Evolutionary conservation across 495 filamentous ascomycete species (phyloP).

Genomic region (Penicillium psychrofluorescens): DNA sequence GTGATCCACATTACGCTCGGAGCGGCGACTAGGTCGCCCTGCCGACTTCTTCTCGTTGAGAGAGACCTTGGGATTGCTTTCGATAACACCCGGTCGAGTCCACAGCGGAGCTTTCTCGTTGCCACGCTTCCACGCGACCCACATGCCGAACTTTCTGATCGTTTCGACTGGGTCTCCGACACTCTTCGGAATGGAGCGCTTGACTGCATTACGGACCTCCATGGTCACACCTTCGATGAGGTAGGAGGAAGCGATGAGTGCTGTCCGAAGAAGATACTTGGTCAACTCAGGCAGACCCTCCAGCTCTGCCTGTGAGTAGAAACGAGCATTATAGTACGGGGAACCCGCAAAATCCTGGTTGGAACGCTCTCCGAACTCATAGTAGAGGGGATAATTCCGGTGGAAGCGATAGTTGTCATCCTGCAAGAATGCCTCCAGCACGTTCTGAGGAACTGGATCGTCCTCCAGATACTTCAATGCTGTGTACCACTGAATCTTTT

Average conservation of each 20-base stretch:
- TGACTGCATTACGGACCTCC: constrained; percentile 52
- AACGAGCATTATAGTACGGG: constrained; percentile 50
- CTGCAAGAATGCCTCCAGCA: constrained; percentile 49
- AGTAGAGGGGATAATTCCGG: constrained; percentile 47
- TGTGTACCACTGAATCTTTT: constrained; percentile 68
- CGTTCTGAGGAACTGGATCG: constrained; percentile 55
- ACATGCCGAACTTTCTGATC: constrained; percentile 58
- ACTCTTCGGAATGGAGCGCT: constrained; percentile 57
- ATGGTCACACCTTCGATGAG: constrained; percentile 52
- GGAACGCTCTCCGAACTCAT: constrained; percentile 49
- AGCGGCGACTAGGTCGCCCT: constrained; percentile 38
- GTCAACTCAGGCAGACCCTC: constrained; percentile 58
- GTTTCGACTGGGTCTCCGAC: constrained; percentile 54
- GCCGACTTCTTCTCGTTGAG: constrained; percentile 35
- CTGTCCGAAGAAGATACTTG: constrained; percentile 60
- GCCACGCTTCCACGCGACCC: constrained; percentile 69
- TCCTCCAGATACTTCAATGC: constrained; percentile 59
- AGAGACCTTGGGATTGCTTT: constrained; percentile 37
- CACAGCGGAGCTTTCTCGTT: constrained; percentile 61
- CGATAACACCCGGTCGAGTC: constrained; percentile 47
- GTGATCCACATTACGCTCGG: constrained; percentile 35
- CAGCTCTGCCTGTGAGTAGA: constrained; percentile 62
- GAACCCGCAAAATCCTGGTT: constrained; percentile 38
- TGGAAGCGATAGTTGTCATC: constrained; percentile 48
- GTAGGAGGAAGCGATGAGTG: constrained; percentile 57